phyloP scores from a whole-genome alignment of 1,139 yeast genomes.

The Kluyveromyces marxianus region DNA sequence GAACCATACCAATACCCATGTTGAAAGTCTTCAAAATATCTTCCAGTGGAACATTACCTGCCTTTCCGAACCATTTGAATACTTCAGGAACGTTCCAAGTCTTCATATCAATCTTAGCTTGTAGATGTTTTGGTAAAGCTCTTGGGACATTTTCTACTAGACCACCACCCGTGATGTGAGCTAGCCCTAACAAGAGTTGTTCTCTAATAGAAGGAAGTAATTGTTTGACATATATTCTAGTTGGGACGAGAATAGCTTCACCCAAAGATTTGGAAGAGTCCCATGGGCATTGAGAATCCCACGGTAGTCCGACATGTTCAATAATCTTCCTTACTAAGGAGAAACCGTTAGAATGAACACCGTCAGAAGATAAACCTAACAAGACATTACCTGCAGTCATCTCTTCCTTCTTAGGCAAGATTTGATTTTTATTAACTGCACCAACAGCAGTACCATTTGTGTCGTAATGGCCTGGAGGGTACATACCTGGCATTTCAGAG shows the following conservation, averaged over 20 bases:
- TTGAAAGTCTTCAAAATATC: constrained; percentile 90
- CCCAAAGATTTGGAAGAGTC: constrained; percentile 67
- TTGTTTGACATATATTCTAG: constrained; percentile 91
- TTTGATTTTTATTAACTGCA: constrained; percentile 76
- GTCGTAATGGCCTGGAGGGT: constrained; percentile 90
- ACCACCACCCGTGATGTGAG: constrained; percentile 99
- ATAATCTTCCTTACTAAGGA: constrained; percentile 93
- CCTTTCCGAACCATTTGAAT: constrained; percentile 88
- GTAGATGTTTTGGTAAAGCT: constrained; percentile 73
- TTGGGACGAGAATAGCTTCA: constrained; percentile 79
- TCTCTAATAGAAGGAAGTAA: constrained; percentile 65
- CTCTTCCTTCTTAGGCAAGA: constrained; percentile 59
- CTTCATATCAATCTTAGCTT: constrained; percentile 72
- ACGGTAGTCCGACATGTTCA: constrained; percentile 61
- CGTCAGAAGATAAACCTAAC: constrained; percentile 83
- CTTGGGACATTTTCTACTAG: constrained; percentile 93
- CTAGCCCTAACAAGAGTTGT: constrained; percentile 73
- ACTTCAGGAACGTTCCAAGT: constrained; percentile 82
- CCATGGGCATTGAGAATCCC: constrained; percentile 84
- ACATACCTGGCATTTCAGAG: constrained; percentile 99
- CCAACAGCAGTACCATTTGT: constrained; percentile 98
- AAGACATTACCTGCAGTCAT: constrained; percentile 78
- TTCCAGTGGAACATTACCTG: constrained; percentile 79
- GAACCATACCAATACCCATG: constrained; percentile 96
- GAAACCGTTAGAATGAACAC: constrained; percentile 94